These are phyloP conservation scores for Cladosporium phlei DNA, from an alignment of 2,329 filamentous ascomycete genomes.

Conservation along the genomic window DNA sequence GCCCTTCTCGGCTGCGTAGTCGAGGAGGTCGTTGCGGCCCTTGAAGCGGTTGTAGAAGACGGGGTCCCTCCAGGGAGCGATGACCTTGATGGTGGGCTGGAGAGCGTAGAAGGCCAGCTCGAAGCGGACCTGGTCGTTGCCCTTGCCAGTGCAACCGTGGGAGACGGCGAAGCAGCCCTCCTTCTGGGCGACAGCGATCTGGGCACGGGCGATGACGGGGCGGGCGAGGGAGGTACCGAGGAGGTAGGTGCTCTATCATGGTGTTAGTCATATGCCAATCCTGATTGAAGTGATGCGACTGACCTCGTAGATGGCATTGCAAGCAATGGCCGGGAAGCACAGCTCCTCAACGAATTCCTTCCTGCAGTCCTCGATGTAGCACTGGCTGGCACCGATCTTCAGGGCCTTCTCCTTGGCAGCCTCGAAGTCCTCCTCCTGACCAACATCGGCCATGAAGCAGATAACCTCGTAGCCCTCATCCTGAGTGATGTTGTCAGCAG, in stretches of 20 bases:
- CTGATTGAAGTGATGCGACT: background rate
- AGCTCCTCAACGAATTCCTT: conserved; percentile 71
- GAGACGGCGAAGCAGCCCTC: conserved; percentile 49
- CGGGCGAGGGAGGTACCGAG: conserved; percentile 57
- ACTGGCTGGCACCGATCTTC: conserved; percentile 63
- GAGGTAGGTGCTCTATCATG: conserved; percentile 52
- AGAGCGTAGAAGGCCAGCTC: conserved; percentile 59
- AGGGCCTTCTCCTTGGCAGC: conserved; percentile 68
- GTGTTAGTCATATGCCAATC: conserved; percentile 1
- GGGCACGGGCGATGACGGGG: conserved; percentile 64
- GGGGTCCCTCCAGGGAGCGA: conserved; percentile 69
- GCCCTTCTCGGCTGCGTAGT: conserved; percentile 62
- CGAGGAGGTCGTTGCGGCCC: conserved; percentile 67
- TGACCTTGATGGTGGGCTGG: conserved; percentile 63
- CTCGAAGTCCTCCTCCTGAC: conserved; percentile 61
- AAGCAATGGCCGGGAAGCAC: conserved; percentile 74
- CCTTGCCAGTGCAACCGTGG: conserved; percentile 60
- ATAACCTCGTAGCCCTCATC: conserved; percentile 59
- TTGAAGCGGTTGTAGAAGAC: conserved; percentile 67
- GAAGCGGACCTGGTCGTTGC: conserved; percentile 63
- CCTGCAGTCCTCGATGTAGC: conserved; percentile 60
- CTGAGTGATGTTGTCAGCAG: conserved; percentile 37
- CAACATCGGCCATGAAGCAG: conserved; percentile 65
- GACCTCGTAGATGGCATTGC: conserved; percentile 52
- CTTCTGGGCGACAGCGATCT: conserved; percentile 60